These are phyloP conservation scores for Ogataea methanolica DNA, from an alignment of 805 yeast species.

Conservation along the genomic window DNA sequence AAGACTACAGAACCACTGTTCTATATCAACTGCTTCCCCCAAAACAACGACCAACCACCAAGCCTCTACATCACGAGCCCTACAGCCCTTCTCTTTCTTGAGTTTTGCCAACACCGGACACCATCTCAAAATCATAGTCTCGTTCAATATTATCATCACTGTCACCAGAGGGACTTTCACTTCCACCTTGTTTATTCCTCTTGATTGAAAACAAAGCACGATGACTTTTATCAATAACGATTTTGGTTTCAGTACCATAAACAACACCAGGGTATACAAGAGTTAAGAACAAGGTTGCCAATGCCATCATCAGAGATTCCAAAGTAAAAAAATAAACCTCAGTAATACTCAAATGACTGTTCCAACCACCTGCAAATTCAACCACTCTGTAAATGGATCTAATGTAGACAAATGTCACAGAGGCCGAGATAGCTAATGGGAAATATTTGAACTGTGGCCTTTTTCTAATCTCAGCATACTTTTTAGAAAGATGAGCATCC, in stretches of 20 bases:
- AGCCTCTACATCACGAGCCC: too few species aligned
- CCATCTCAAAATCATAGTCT: too few species aligned
- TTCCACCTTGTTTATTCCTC: neutral
- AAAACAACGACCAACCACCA: too few species aligned
- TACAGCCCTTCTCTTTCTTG: too few species aligned
- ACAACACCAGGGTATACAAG: slow-evolving; percentile 59
- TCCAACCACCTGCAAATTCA: slow-evolving; percentile 69
- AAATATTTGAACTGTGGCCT: slow-evolving; percentile 33
- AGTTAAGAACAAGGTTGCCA: slow-evolving; percentile 42
- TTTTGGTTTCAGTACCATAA: slow-evolving; percentile 25
- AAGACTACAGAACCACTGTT: too few species aligned
- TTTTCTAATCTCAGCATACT: slow-evolving; percentile 28
- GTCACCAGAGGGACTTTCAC: neutral
- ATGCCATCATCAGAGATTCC: slow-evolving; percentile 57
- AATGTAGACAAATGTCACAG: slow-evolving; percentile 41
- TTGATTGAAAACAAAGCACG: neutral
- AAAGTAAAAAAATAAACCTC: slow-evolving; percentile 52
- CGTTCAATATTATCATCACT: too few species aligned
- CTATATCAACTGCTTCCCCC: too few species aligned
- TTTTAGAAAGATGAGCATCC: slow-evolving; percentile 29
- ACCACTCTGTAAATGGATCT: slow-evolving; percentile 69
- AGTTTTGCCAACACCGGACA: too few species aligned
- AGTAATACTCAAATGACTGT: slow-evolving; percentile 53
- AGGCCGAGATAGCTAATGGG: slow-evolving; percentile 39
- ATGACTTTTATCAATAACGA: slow-evolving; percentile 4